Conservation (phyloP, 2,329 filamentous ascomycete species). For the Diplodia mutila region DNA sequence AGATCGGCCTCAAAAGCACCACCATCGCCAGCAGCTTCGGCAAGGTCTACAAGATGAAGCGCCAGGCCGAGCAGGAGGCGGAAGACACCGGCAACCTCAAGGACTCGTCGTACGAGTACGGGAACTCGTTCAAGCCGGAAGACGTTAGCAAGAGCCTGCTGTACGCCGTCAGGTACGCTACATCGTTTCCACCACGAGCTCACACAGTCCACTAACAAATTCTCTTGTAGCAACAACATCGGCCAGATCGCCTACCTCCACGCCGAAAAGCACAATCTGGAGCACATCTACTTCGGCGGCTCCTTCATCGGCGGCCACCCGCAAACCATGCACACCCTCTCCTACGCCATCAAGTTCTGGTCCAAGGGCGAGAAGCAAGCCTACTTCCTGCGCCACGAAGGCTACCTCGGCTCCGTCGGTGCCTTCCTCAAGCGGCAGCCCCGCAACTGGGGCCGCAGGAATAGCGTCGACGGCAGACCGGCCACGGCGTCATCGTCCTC, state of each 20-base stretch:
- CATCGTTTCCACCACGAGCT: neutral
- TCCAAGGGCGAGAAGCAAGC: constrained; percentile 91
- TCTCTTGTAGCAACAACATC: constrained; percentile 78
- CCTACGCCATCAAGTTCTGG: constrained; percentile 98
- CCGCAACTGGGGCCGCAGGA: constrained; percentile 84
- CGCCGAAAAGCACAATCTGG: constrained; percentile 87
- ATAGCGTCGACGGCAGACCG: constrained; percentile 64
- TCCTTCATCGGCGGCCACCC: constrained; percentile 95
- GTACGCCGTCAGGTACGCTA: constrained; percentile 74
- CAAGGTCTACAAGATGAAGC: constrained; percentile 93
- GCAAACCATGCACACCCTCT: constrained; percentile 97
- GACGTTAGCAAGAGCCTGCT: constrained; percentile 91
- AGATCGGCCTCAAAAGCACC: constrained; percentile 93
- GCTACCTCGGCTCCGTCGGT: constrained; percentile 90
- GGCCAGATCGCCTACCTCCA: constrained; percentile 98
- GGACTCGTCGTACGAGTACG: constrained; percentile 37
- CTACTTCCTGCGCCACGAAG: constrained; percentile 93
- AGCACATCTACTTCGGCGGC: constrained; percentile 95
- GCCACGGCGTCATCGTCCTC: neutral
- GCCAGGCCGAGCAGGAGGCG: constrained; percentile 75
- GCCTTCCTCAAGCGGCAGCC: constrained; percentile 93
- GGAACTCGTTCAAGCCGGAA: constrained; percentile 69
- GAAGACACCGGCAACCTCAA: constrained; percentile 67
- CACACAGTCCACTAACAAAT: neutral
- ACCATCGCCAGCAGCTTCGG: constrained; percentile 97